phyloP scores from a whole-genome alignment of 805 yeast species.

The Metschnikowia bowlesiae region DNA sequence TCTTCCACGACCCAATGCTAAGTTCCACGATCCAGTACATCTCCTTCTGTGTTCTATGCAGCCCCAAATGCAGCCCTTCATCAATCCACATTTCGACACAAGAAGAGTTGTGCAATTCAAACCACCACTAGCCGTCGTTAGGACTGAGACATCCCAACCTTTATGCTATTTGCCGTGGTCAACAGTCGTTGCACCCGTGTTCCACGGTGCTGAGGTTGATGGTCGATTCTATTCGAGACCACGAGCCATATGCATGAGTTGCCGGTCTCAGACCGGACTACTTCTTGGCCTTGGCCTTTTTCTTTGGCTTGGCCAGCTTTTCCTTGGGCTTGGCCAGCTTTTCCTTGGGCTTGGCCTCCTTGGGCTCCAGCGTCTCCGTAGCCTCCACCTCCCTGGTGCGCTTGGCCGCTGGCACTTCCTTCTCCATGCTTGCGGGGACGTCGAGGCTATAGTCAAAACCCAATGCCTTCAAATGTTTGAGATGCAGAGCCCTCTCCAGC shows the following conservation, averaged over 20 bases:
- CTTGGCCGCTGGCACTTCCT: background rate
- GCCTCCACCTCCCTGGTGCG: background rate
- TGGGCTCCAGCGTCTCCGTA: no score
- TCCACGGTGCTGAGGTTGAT: no score
- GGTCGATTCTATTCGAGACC: background rate
- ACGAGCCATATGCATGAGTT: background rate
- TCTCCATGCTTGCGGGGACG: conserved; percentile 1
- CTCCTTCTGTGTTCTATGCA: no score
- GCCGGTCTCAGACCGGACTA: conserved; percentile 2
- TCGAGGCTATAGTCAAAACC: conserved; percentile 17
- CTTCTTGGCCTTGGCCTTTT: conserved; percentile 1
- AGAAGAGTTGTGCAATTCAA: no score
- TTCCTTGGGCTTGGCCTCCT: background rate
- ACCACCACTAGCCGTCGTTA: no score
- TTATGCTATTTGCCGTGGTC: no score
- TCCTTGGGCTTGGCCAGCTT: background rate
- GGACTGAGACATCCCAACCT: no score
- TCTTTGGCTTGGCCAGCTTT: background rate
- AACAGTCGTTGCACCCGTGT: no score
- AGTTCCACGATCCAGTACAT: no score
- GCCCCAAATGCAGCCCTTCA: no score
- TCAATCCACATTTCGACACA: no score
- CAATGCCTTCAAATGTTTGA: conserved; percentile 41
- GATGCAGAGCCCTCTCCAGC: conserved; percentile 39
- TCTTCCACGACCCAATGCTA: no score